A percentile compares a stretch with the other conserved stretches of the same genome.
phyloP scores from a whole-genome alignment of 2,329 filamentous ascomycete species.

The Dothiorella sarmentorum region DNA sequence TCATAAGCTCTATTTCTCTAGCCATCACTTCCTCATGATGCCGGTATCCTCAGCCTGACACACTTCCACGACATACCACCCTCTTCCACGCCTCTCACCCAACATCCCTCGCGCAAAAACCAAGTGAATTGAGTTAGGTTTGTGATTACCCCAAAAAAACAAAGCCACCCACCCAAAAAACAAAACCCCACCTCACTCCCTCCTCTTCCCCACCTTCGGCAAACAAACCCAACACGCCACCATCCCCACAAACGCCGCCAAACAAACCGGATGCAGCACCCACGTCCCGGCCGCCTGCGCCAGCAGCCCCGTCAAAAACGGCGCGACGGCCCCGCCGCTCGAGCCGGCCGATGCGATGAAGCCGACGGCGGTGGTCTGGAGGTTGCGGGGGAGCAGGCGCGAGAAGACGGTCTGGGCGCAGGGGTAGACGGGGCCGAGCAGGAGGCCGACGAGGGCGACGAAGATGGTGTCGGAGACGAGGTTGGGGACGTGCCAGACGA shows the following conservation, averaged over 20 bases:
- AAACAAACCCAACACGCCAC: slow-evolving; percentile 60
- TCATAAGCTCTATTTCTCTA: too few relatives aligned
- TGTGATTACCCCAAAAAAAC: too few relatives aligned
- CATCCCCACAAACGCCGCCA: slow-evolving; percentile 65
- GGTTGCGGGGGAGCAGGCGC: slow-evolving; percentile 54
- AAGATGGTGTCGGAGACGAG: slow-evolving; percentile 54
- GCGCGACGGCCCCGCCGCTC: slow-evolving; percentile 65
- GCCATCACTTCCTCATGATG: too few relatives aligned
- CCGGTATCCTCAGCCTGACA: too few relatives aligned
- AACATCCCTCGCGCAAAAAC: too few relatives aligned
- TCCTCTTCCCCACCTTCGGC: slow-evolving; percentile 57
- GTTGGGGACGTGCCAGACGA: slow-evolving; percentile 76
- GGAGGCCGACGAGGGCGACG: slow-evolving; percentile 61
- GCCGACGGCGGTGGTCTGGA: slow-evolving; percentile 62
- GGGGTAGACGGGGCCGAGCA: slow-evolving; percentile 77
- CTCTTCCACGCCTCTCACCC: too few relatives aligned
- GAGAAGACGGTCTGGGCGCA: slow-evolving; percentile 65
- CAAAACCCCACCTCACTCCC: slow-evolving; percentile 45
- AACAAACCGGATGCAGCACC: slow-evolving; percentile 63
- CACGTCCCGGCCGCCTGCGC: slow-evolving; percentile 61
- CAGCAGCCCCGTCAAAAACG: slow-evolving; percentile 63
- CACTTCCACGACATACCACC: too few relatives aligned
- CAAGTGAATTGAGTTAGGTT: too few relatives aligned
- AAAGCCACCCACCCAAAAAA: too few relatives aligned
- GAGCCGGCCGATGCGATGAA: slow-evolving; percentile 65